Percentiles rank a stretch among this genome's conserved stretches.
Evolutionary conservation across 768 basidiomycete genomes (phyloP).

Genomic region (Cystobasidium ongulense): DNA sequence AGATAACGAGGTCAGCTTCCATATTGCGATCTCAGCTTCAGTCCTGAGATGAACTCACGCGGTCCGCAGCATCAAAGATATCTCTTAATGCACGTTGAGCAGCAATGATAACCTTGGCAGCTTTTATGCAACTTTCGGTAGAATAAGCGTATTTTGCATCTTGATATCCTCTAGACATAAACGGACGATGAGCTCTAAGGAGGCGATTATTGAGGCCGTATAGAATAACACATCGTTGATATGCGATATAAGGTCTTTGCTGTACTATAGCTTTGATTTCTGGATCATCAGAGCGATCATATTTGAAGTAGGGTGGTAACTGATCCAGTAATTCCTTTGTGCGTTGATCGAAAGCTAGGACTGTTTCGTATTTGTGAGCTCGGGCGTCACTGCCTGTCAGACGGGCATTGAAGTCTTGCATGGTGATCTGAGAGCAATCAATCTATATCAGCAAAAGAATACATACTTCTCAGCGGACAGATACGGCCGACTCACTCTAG

Average conservation of each 20-base stretch:
- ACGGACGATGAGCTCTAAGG: conserved; percentile 25
- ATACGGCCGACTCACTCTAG: conserved; percentile 14
- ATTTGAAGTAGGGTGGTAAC: conserved; percentile 28
- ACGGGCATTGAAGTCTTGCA: conserved; percentile 16
- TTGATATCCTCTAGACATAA: conserved; percentile 24
- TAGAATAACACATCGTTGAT: conserved; percentile 26
- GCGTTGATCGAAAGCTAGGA: conserved; percentile 30
- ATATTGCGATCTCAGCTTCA: background rate
- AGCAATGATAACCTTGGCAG: conserved; percentile 29
- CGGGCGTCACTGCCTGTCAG: conserved; percentile 23
- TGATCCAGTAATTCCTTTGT: conserved; percentile 11
- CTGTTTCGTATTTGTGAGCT: conserved; percentile 28
- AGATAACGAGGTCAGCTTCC: background rate
- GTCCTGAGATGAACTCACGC: conserved; percentile 2
- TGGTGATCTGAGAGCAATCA: background rate
- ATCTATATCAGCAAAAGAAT: background rate
- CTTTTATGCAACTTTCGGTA: conserved; percentile 26
- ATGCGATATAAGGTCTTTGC: conserved; percentile 23
- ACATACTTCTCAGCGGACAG: too few species aligned
- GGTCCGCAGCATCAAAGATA: conserved; percentile 27
- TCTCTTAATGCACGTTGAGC: conserved; percentile 23
- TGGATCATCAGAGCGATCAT: conserved; percentile 29
- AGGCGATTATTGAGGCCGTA: conserved; percentile 30
- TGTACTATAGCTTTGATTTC: conserved; percentile 9
- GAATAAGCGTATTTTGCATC: conserved; percentile 29